These are phyloP conservation scores for Jaenimonas drosophilae DNA, from an alignment of 208 protist genomes.

Conservation along the genomic window DNA sequence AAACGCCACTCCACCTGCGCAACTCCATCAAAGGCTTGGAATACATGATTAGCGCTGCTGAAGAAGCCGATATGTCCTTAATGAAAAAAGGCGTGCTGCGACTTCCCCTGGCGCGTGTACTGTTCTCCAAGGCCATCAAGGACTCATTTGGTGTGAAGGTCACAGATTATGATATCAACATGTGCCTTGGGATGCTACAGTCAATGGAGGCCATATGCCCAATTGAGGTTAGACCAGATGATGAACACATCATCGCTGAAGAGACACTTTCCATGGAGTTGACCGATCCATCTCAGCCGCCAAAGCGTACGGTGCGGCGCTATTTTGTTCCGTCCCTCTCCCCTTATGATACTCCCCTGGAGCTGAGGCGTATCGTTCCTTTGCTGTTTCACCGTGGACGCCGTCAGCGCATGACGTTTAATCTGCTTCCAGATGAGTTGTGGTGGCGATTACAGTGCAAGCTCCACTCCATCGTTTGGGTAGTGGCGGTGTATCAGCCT, in stretches of 20 bases:
- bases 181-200: slow-evolving; percentile 73
- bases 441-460: slow-evolving; percentile 78
- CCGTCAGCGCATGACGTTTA: slow-evolving; percentile 70
- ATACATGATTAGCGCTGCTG: slow-evolving; percentile 64
- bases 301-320: slow-evolving; percentile 16
- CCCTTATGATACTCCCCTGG: slow-evolving; percentile 30
- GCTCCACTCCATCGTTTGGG: slow-evolving; percentile 43
- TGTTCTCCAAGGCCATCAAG: slow-evolving; percentile 47
- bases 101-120: slow-evolving; percentile 60
- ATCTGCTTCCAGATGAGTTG: slow-evolving; percentile 78
- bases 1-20: slow-evolving; percentile 72
- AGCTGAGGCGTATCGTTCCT: slow-evolving; percentile 49
- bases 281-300: background rate
- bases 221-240: slow-evolving; percentile 55
- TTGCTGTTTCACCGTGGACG: slow-evolving; percentile 74
- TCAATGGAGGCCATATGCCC: slow-evolving; percentile 65
- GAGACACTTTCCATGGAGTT: slow-evolving; percentile 23
- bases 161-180: slow-evolving; percentile 64
- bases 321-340: slow-evolving; percentile 81
- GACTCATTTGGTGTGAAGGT: slow-evolving; percentile 43
- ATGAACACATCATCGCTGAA: slow-evolving; percentile 45
- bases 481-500: slow-evolving; percentile 62
- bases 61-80: slow-evolving; percentile 63
- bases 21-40: slow-evolving; percentile 79
- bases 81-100: slow-evolving; percentile 69